A percentile compares a stretch with the other conserved stretches of the same genome.
Evolutionary conservation across 768 basidiomycete genomes (phyloP).

Genomic region (Tulasnella sp.): DNA sequence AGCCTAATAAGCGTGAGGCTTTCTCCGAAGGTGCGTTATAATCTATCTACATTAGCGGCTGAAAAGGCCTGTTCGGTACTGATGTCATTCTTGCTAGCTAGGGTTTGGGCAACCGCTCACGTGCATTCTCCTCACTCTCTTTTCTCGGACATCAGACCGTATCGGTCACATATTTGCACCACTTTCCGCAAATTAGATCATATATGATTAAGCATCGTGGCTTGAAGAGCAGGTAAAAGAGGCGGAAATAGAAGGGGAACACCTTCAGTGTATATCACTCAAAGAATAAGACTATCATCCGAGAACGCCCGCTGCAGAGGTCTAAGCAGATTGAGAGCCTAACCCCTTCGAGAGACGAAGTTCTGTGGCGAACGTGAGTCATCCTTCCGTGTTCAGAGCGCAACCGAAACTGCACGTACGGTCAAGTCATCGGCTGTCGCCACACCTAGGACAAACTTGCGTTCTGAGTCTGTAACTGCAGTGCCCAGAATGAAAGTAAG

Average conservation of each 20-base stretch:
- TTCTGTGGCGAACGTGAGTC: slow-evolving; percentile 5
- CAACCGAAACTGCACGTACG: slow-evolving; percentile 29
- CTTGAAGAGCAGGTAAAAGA: background rate
- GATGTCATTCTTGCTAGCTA: background rate
- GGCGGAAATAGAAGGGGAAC: background rate
- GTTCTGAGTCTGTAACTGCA: slow-evolving; percentile 73
- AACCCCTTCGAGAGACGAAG: slow-evolving; percentile 14
- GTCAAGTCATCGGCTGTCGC: slow-evolving; percentile 75
- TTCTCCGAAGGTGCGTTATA: background rate
- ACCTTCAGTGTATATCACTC: background rate
- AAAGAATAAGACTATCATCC: background rate
- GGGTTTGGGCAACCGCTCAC: background rate
- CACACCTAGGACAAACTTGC: slow-evolving; percentile 80
- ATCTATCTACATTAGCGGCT: background rate
- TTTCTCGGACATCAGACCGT: background rate
- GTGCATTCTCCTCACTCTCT: background rate
- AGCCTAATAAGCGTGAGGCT: background rate
- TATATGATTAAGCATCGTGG: background rate
- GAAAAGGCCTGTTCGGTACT: background rate
- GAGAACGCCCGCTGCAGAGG: background rate
- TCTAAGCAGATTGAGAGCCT: background rate
- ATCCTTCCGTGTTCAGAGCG: background rate
- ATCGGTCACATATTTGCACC: background rate
- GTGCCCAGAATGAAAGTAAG: slow-evolving; percentile 9
- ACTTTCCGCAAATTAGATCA: background rate